These are phyloP conservation scores for Colletotrichum tropicale DNA, from an alignment of 2,329 filamentous ascomycete species.

Conservation along the genomic window DNA sequence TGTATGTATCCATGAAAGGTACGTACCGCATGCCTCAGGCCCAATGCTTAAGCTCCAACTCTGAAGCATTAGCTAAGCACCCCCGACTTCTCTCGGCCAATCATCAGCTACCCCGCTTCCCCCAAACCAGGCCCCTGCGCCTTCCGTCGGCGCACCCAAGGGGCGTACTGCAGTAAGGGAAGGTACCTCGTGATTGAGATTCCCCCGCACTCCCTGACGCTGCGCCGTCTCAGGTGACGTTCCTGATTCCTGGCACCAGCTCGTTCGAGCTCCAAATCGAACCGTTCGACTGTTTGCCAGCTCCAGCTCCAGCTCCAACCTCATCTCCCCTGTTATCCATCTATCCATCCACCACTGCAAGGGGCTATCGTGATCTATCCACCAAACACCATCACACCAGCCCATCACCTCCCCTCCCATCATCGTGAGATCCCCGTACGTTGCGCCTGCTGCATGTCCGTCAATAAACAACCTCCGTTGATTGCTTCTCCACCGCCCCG, in stretches of 20 bases:
- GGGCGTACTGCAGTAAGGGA: neutral
- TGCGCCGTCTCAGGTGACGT: constrained; percentile 19
- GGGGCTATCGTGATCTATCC: neutral
- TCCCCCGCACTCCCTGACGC: constrained; percentile 19
- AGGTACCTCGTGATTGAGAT: constrained; percentile 16
- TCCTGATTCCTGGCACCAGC: neutral
- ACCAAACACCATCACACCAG: neutral
- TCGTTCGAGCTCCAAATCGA: neutral
- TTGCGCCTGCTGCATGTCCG: neutral
- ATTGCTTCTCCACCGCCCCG: constrained; percentile 1
- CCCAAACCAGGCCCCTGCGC: neutral
- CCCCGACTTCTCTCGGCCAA: neutral
- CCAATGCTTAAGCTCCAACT: neutral
- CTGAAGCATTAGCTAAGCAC: constrained; percentile 1
- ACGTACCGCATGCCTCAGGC: neutral
- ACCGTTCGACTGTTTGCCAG: neutral
- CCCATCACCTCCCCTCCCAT: neutral
- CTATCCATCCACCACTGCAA: neutral
- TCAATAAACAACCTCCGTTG: neutral
- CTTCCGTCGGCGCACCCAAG: neutral
- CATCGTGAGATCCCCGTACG: neutral
- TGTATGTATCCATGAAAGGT: rapidly evolving
- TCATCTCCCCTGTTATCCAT: neutral
- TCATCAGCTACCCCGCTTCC: constrained; percentile 4
- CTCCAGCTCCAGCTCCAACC: neutral